Evolutionary conservation across 2,329 filamentous ascomycete species (phyloP), one percentile per base, ranked within the genome.

Genomic region (Ophiocordyceps robertsii): DNA sequence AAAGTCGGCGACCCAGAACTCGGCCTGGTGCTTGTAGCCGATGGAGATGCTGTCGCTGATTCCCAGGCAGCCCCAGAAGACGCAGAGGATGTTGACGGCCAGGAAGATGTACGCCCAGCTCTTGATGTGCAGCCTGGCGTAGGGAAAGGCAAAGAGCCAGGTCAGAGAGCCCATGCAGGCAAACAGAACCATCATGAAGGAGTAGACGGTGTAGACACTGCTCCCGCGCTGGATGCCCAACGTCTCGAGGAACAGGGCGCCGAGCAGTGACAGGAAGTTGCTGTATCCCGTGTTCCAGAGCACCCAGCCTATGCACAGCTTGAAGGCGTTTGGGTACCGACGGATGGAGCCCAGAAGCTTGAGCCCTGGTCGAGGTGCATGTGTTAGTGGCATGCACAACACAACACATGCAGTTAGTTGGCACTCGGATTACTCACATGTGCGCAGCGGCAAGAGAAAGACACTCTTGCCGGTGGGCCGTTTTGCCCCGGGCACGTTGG

Each of bases 61-160:
- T 10, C 48, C 48, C 14, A 50, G 35, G 40, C 48, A 50, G 41
- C 48, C 48, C 48, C 48, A 50, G 33, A 49, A 40, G 21, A 50
- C 40, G 43, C 48, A 50, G 9, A 48, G 37, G 7, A 46, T 45
- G 42, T 50, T 50, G 33, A 49, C 37, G 11, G 9, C 29, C 16
- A 49, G 45, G 38, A 50, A 49, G 4, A 50, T 29, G 38, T 50
- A 50, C 1, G 48, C 48, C 48, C 48, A 50, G 19, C 14, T 40
- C 29, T 48, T 47, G 42, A 50, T 46, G 32, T 44, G 42, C 3
- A 50, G 39, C 3, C 37, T 40, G 4, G 40, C 24, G 31, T 44
- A 31, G 13, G 33, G 36, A 19, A 50, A 49, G 19, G 37, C 19
- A n/a, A 47, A 44, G 9, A 50, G 41, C 48, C 48, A 50, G 31